A percentile compares a stretch with the other conserved stretches of the same genome.
Evolutionary conservation across 768 basidiomycete genomes (phyloP).

Genomic region (Rhizopogon roseolus): DNA sequence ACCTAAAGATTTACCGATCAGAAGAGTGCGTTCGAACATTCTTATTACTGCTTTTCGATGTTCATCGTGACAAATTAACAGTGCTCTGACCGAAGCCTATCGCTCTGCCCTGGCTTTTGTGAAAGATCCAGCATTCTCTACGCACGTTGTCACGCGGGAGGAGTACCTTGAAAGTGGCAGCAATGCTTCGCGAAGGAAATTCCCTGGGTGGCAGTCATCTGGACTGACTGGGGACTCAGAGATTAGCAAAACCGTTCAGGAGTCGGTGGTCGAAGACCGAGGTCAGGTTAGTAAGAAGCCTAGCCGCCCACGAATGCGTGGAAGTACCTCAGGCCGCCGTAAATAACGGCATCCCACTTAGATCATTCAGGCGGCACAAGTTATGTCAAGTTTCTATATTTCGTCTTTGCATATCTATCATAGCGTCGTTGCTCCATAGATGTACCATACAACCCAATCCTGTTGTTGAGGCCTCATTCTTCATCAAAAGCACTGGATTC

Average conservation of each 20-base stretch:
- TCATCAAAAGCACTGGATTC: constrained; percentile 1
- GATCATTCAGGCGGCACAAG: background rate
- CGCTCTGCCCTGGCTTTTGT: constrained; percentile 56
- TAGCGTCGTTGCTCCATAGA: constrained; percentile 21
- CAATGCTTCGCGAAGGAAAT: constrained; percentile 69
- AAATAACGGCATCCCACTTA: constrained; percentile 11
- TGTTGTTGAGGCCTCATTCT: background rate
- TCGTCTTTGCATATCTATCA: constrained; percentile 20
- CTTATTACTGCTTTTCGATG: constrained; percentile 1
- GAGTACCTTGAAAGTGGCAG: constrained; percentile 87
- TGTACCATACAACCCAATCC: constrained; percentile 20
- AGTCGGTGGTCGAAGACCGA: constrained; percentile 18
- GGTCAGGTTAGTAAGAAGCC: constrained; percentile 19
- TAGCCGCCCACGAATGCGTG: constrained; percentile 21
- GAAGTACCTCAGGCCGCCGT: constrained; percentile 20
- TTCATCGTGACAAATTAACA: constrained; percentile 23
- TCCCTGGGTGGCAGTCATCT: constrained; percentile 52
- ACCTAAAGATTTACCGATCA: constrained; percentile 69
- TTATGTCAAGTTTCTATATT: background rate
- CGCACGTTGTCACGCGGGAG: constrained; percentile 60
- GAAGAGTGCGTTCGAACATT: constrained; percentile 55
- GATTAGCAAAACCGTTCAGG: constrained; percentile 13
- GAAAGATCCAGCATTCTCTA: constrained; percentile 43
- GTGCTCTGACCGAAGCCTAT: constrained; percentile 66
- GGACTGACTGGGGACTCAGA: constrained; percentile 16